Conservation (phyloP, 192 early-diverging fungal species). For the Coemansia sp. region DNA sequence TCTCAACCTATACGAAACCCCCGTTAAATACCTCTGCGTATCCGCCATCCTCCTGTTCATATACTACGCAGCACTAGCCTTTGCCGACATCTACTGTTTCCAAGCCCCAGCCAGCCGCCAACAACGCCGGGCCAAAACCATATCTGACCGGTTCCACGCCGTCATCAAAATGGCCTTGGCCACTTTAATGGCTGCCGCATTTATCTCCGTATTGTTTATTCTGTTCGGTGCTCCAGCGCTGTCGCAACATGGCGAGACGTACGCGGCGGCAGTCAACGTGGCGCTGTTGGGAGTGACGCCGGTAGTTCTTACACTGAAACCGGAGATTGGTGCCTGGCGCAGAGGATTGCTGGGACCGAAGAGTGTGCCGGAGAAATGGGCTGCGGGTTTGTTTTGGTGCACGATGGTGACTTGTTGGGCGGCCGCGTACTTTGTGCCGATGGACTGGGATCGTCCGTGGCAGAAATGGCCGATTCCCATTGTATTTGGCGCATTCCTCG, state of each 20-base stretch:
- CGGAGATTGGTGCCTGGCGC: constrained; percentile 16
- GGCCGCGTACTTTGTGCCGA: constrained; percentile 43
- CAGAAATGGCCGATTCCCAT: constrained; percentile 52
- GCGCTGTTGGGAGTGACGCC: constrained; percentile 46
- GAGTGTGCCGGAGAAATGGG: constrained; percentile 48
- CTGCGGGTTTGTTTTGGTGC: constrained; percentile 48
- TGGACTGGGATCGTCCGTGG: constrained; percentile 56
- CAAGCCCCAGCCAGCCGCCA: constrained; percentile 1
- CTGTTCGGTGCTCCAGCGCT: constrained; percentile 45
- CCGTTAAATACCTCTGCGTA: constrained; percentile 28
- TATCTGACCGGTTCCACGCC: constrained; percentile 5
- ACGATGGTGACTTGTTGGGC: constrained; percentile 34
- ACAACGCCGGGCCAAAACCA: not conserved
- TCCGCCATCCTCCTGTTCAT: constrained; percentile 26
- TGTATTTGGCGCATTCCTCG: constrained; percentile 44
- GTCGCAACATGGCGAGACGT: constrained; percentile 33
- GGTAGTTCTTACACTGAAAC: constrained; percentile 34
- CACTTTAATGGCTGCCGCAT: constrained; percentile 12
- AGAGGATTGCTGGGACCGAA: constrained; percentile 26
- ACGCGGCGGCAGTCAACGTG: constrained; percentile 36
- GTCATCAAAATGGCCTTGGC: constrained; percentile 11
- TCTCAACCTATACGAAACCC: constrained; percentile 41
- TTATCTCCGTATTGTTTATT: constrained; percentile 16
- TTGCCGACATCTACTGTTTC: constrained; percentile 51
- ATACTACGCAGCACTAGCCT: constrained; percentile 43